Conservation (phyloP, 148 eudicot genomes). For the Vaccinium vitisidaea region DNA sequence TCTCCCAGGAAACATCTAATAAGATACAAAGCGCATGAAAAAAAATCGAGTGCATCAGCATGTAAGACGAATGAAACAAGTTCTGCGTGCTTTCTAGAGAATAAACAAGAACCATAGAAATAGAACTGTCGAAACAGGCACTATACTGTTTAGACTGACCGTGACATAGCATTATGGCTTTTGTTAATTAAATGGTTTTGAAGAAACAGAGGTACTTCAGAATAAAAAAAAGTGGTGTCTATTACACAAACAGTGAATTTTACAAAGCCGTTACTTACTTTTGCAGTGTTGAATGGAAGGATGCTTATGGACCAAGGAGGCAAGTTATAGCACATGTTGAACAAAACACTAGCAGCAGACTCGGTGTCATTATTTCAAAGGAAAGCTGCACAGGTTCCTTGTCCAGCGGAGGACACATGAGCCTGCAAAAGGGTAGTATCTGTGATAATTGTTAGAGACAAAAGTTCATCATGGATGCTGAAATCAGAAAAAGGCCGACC, state of each 20-base stretch:
- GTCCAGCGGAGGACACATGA: constrained; percentile 48
- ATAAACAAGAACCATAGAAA: neutral
- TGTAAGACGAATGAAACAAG: neutral
- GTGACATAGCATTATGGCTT: neutral
- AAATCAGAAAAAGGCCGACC: constrained; percentile 33
- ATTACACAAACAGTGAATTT: neutral
- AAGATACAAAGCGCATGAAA: too few relatives aligned
- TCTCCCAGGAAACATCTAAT: too few relatives aligned
- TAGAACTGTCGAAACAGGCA: neutral
- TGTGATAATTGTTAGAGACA: neutral
- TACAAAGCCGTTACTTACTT: constrained; percentile 24
- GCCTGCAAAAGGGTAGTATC: constrained; percentile 46
- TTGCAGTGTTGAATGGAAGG: constrained; percentile 78
- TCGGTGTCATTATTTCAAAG: constrained; percentile 19
- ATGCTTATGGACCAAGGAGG: constrained; percentile 97
- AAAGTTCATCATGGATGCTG: neutral
- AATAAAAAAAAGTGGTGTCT: neutral
- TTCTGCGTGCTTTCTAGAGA: neutral
- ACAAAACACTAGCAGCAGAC: constrained; percentile 54
- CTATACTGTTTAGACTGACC: neutral
- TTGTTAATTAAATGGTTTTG: neutral
- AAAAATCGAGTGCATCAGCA: too few relatives aligned
- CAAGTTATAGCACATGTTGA: constrained; percentile 59
- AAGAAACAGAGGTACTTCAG: neutral
- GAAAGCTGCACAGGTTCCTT: constrained; percentile 66